phyloP scores from a whole-genome alignment of 768 basidiomycete species.

The Termitomyces sp. region DNA sequence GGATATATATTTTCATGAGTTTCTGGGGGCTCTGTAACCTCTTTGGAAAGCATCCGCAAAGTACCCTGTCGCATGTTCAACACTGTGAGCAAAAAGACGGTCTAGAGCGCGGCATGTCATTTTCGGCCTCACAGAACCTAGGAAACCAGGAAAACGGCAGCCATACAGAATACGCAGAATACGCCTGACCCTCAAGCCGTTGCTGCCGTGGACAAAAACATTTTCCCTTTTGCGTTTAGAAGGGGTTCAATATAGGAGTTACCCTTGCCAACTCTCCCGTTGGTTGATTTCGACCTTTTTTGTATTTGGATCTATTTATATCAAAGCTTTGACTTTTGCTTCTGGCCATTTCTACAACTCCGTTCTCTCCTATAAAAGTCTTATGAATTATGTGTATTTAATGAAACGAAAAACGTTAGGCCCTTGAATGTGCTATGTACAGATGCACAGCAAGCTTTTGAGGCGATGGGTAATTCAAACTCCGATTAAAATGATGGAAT shows the following conservation, averaged over 20 bases:
- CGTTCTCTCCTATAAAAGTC: background rate
- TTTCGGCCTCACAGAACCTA: background rate
- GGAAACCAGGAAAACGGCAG: background rate
- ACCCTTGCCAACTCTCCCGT: background rate
- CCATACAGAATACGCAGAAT: too few species aligned
- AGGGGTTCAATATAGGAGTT: too few species aligned
- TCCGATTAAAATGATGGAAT: constrained; percentile 15
- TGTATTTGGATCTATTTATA: background rate
- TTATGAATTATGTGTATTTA: background rate
- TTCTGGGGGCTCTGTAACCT: background rate
- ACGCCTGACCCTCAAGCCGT: background rate
- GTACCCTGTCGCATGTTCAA: background rate
- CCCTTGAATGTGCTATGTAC: background rate
- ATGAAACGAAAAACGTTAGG: background rate
- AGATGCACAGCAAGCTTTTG: background rate
- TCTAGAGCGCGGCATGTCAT: background rate
- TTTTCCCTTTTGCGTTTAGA: background rate
- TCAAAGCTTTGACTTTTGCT: background rate
- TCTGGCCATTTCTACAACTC: background rate
- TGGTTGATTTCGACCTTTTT: background rate
- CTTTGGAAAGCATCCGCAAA: background rate
- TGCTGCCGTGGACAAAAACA: background rate
- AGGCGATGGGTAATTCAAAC: constrained; percentile 7
- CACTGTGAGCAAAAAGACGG: background rate
- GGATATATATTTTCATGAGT: background rate